Evolutionary conservation across 192 early-diverging fungal species (phyloP).

Genomic region (Rhizophagus sp.): DNA sequence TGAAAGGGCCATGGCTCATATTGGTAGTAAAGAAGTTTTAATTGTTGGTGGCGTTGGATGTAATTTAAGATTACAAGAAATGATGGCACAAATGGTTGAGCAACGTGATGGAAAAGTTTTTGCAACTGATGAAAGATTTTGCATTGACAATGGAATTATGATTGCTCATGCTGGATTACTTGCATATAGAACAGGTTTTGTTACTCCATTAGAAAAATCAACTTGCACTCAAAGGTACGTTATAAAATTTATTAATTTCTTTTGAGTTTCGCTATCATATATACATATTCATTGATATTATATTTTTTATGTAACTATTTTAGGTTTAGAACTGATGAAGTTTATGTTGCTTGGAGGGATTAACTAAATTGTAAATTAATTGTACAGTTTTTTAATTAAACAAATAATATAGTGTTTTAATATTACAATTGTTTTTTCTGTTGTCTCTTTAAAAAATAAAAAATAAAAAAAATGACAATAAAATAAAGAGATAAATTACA

Average conservation of each 20-base stretch:
- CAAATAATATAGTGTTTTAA: too few species aligned
- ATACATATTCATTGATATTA: background rate
- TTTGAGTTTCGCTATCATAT: background rate
- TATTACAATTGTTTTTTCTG: too few species aligned
- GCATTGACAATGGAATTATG: slow-evolving; percentile 99
- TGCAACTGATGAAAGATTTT: slow-evolving; percentile 96
- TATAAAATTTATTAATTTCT: background rate
- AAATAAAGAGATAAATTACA: too few species aligned
- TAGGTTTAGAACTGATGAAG: slow-evolving; percentile 80
- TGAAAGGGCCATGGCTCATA: slow-evolving; percentile 98
- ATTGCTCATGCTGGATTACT: slow-evolving; percentile 96
- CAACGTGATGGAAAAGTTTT: slow-evolving; percentile 87
- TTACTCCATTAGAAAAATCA: slow-evolving; percentile 82
- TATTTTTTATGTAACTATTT: background rate
- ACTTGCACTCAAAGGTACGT: slow-evolving; percentile 84
- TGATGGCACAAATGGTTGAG: slow-evolving; percentile 95
- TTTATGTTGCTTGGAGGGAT: slow-evolving; percentile 79
- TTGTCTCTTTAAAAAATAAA: too few species aligned
- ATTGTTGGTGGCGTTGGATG: slow-evolving; percentile 98
- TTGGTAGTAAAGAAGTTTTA: slow-evolving; percentile 86
- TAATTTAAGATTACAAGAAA: slow-evolving; percentile 91
- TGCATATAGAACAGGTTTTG: slow-evolving; percentile 76
- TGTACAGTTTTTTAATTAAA: background rate
- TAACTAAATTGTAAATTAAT: background rate
- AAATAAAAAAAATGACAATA: too few species aligned